Evolutionary conservation across 148 eudicot genomes (phyloP), one percentile per base, ranked within the genome.

Genomic region (Mesembryanthemum crystallinum): DNA sequence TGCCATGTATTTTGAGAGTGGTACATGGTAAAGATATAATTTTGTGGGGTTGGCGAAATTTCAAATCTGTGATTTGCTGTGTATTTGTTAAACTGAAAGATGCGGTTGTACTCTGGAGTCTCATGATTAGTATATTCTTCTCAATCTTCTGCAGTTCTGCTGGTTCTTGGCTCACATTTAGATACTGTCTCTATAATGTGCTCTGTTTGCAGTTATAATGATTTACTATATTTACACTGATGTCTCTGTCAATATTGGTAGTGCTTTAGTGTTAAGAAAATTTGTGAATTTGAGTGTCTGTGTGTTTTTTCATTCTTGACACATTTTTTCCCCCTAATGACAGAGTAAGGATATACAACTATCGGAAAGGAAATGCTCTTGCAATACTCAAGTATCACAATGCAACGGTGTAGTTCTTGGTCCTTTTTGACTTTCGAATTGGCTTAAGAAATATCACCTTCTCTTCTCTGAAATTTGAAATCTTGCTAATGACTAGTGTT

Each of bases 341-440:
- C 93, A 90, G 98, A 64, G 83, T 90, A 63, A 83, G 98, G 82
- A 69, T 94, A 61, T 91, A 91, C 78, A 87, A 94, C 71, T 94
- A 94, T 74, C 89, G 86, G 64, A 94, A 88, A 78, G 97, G 98
- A 82, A 90, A 71, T 82, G 82, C 97, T 63, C 77, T 94, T 82
- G 98, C 98, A 45, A 82, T 94, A 62, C 85, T 94, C 85, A 94
- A 90, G 79, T 94, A 91, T 83, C 98, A 92, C 80, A 84, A 78
- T 74, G 85, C 81, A 64, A 83, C 82, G 92, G 96, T 90, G 86
- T 72, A 28, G 28, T 79, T 47, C 67, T 28, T n/a, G n/a, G 35
- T 35, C 10, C 11, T n/a, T 18, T 9, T 68, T 51, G 43, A 24
- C 7, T 67, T 43, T 49, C 20, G 8, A 49, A 17, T 49, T 12